phyloP scores from a whole-genome alignment of 306 rosid species.

The Cucumis cinereus region DNA sequence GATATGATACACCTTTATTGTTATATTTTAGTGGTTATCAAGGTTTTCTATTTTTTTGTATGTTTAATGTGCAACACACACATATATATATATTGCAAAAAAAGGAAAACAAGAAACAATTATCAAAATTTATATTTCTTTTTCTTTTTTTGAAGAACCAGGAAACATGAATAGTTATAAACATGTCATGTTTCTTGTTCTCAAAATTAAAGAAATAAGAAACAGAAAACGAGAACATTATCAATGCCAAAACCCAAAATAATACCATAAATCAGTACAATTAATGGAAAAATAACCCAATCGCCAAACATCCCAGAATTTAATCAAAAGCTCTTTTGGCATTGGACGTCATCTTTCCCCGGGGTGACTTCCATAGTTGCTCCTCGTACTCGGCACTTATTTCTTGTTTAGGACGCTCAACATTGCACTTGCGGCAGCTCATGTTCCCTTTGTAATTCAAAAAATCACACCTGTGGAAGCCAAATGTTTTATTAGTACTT shows the following conservation, averaged over 20 bases:
- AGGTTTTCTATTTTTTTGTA: no score
- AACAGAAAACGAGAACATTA: no score
- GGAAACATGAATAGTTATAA: no score
- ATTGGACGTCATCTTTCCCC: not conserved
- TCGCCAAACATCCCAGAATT: not conserved
- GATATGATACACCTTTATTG: no score
- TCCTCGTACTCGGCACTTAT: not conserved
- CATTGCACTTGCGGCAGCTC: not conserved
- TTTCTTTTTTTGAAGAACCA: no score
- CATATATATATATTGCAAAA: no score
- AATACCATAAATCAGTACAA: not conserved
- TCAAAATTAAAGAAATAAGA: no score
- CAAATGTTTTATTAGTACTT: not conserved
- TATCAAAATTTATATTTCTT: no score
- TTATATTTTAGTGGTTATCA: no score
- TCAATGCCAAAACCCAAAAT: not conserved
- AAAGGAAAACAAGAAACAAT: no score
- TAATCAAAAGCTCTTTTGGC: not conserved
- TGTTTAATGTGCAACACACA: no score
- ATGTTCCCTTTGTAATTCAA: conserved; percentile 40
- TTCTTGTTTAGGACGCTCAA: not conserved
- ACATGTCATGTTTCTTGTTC: no score
- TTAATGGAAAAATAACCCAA: not conserved
- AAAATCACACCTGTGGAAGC: conserved; percentile 45
- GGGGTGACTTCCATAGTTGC: not conserved